Evolutionary conservation across 179 eudicot genomes (phyloP), one percentile per base, ranked within the genome.

Genomic region (Beta lomatogona): DNA sequence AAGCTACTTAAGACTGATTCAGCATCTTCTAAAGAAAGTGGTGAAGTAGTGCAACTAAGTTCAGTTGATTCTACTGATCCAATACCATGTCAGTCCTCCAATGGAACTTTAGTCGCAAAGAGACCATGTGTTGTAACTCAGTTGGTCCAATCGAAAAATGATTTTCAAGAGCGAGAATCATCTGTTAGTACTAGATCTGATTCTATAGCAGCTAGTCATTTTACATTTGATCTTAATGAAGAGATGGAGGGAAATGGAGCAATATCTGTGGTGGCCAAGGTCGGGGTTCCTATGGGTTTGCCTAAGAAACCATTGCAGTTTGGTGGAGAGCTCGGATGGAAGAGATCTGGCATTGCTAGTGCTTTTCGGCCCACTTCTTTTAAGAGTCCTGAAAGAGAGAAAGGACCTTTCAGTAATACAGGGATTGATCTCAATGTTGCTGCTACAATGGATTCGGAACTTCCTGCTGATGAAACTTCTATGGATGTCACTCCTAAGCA

Each of bases 351-450:
- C 28, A 75, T 68, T 76, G 68, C 89, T 22, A 92, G 92, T 79
- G 96, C 93, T 54, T 92, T 91, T 81, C 88, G 85, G 21, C 79
- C 92, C 14, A 81, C 89, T 44, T n/a, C 52, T 79, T 36, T 75
- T 5, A 76, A 45, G 36, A 76, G 36, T 46, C 76, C 79, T 5
- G 59, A 57, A 28, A 71, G 78, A 61, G 68, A 77, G 64, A 80
- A 59, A 41, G 71, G 16, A 45, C 6, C 71, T 58, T 46, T 60
- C 19, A 16, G 53, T n/a, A 21, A 65, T 41, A 65, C 73, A 77
- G 90, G 89, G 53, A 31, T 92, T 31, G 97, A 92, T 86, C 90
- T 92, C 50, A 92, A 92, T 74, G 79, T 91, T 60, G 93, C 92
- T 69, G 84, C 88, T 58, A 80, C 82, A 58, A 85, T 87, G 77